phyloP scores from a whole-genome alignment of 2,329 filamentous ascomycete genomes.

The Xylaria sp. region DNA sequence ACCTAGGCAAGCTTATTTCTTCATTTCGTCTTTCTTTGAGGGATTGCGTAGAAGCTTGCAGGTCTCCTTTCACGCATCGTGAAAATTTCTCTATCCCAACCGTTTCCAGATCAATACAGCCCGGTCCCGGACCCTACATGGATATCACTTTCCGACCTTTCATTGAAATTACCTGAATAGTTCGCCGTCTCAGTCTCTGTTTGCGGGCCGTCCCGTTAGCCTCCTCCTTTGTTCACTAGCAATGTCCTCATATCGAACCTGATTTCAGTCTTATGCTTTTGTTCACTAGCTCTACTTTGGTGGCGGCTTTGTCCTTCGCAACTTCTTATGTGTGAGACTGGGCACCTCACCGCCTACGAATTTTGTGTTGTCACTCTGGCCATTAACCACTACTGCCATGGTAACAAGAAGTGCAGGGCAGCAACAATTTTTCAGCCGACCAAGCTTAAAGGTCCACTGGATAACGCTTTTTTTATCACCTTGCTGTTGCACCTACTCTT shows the following conservation, averaged over 20 bases:
- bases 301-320: background rate
- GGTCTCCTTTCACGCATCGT: constrained; percentile 1
- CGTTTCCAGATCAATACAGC: background rate
- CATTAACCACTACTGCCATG: background rate
- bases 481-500: background rate
- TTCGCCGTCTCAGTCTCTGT: background rate
- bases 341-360: background rate
- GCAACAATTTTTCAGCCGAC: background rate
- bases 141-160: background rate
- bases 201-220: background rate
- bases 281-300: background rate
- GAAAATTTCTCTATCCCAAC: background rate
- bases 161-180: background rate
- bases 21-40: background rate
- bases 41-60: background rate
- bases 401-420: background rate
- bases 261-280: background rate
- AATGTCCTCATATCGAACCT: background rate
- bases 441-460: background rate
- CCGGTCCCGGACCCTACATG: background rate
- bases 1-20: background rate
- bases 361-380: background rate
- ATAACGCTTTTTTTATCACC: background rate
- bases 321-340: background rate
- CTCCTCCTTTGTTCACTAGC: background rate